Evolutionary conservation across 495 filamentous ascomycete genomes (phyloP).

Genomic region (Parmelia sp.): DNA sequence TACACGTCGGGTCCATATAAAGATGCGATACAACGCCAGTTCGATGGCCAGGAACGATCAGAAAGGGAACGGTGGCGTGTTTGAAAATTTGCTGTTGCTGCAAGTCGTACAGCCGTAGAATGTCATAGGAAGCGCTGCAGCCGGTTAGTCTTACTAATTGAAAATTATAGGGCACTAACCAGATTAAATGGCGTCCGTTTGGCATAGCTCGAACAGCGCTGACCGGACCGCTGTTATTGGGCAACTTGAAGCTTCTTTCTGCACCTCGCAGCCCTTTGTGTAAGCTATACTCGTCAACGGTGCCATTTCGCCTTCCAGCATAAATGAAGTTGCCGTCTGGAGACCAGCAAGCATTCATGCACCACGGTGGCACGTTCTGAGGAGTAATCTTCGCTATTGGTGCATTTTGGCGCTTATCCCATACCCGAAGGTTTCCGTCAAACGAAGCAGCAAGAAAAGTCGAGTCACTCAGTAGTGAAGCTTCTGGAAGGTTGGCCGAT

Average conservation of each 20-base stretch:
- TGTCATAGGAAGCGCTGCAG: slow-evolving; percentile 80
- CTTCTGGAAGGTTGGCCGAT: slow-evolving; percentile 7
- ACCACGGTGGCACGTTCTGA: slow-evolving; percentile 82
- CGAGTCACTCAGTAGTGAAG: slow-evolving; percentile 47
- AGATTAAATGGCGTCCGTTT: slow-evolving; percentile 88
- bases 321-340: slow-evolving; percentile 95
- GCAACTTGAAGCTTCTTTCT: slow-evolving; percentile 82
- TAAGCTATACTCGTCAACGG: slow-evolving; percentile 88
- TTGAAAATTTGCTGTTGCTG: slow-evolving; percentile 57
- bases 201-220: slow-evolving; percentile 83
- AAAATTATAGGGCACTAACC: slow-evolving; percentile 42
- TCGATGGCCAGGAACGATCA: slow-evolving; percentile 89
- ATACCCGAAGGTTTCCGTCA: slow-evolving; percentile 81
- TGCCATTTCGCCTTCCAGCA: slow-evolving; percentile 84
- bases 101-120: slow-evolving; percentile 85
- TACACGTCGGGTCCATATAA: slow-evolving; percentile 79
- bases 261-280: slow-evolving; percentile 73
- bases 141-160: neutral
- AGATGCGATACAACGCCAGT: slow-evolving; percentile 82
- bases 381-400: slow-evolving; percentile 74
- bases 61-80: slow-evolving; percentile 80
- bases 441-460: slow-evolving; percentile 84
- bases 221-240: slow-evolving; percentile 80
- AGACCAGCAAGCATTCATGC: slow-evolving; percentile 96
- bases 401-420: slow-evolving; percentile 75